Conservation (phyloP, 2,329 filamentous ascomycete genomes). For the Diaporthe sp. region DNA sequence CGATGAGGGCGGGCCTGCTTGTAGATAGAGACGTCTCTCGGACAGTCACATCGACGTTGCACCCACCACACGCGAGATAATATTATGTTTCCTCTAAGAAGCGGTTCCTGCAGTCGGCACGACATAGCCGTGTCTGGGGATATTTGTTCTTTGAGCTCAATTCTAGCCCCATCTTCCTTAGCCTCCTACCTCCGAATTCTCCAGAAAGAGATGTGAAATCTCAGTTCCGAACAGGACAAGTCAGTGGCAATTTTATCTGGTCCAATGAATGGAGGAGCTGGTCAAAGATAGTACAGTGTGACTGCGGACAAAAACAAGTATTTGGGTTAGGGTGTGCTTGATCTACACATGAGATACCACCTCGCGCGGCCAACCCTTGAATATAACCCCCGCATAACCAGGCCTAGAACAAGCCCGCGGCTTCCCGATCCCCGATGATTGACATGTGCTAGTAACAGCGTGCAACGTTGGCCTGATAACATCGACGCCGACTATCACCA, state of each 20-base stretch:
- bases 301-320: neutral
- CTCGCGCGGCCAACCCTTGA: neutral
- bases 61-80: neutral
- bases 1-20: neutral
- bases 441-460: conserved; percentile 7
- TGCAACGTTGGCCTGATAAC: neutral
- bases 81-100: neutral
- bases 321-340: conserved; percentile 5
- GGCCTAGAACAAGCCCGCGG: neutral
- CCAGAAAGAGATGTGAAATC: neutral
- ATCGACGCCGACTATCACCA: neutral
- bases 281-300: neutral
- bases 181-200: no score
- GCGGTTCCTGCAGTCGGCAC: neutral
- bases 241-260: neutral
- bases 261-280: neutral
- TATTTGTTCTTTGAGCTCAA: no score
- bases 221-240: neutral
- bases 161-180: no score
- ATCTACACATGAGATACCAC: neutral
- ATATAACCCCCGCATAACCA: conserved; percentile 4
- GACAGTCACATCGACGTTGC: no score
- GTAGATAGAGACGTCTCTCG: neutral
- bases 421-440: neutral
- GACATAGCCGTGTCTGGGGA: neutral